Conservation (phyloP, 1,284 basidiomycete genomes). For the Porogramme epimiltina region DNA sequence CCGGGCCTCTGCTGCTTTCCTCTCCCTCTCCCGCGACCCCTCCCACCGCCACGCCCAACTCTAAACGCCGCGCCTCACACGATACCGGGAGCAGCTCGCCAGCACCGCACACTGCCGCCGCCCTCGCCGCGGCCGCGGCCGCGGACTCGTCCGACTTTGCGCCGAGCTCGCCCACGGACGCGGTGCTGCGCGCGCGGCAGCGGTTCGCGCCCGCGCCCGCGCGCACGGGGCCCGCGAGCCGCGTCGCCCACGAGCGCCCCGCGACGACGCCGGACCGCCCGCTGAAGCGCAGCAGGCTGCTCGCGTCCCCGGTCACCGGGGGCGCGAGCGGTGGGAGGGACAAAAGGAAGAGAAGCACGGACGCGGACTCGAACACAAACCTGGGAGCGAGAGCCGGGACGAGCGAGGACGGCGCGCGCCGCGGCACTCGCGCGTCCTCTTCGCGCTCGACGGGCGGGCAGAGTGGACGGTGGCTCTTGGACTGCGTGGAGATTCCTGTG, state of each 20-base stretch:
- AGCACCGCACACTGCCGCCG: not conserved
- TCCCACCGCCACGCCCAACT: not conserved
- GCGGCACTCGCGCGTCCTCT: not conserved
- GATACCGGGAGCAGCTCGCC: not conserved
- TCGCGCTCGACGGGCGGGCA: not conserved
- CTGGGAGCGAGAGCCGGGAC: no score
- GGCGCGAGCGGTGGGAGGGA: not conserved
- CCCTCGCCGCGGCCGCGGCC: not conserved
- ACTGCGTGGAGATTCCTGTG: constrained; percentile 2
- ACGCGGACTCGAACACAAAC: no score
- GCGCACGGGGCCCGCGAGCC: constrained; percentile 1
- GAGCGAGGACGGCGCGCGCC: no score
- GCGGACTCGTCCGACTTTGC: not conserved
- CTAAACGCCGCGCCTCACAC: not conserved
- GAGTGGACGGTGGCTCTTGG: constrained; percentile 4
- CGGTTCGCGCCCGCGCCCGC: no score
- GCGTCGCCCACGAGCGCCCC: constrained; percentile 12
- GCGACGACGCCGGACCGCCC: constrained; percentile 9
- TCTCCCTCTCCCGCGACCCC: not conserved
- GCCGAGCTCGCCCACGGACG: constrained; percentile 16
- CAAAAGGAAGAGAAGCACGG: no score
- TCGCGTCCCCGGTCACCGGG: not conserved
- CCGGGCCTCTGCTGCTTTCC: no score
- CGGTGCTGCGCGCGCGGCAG: not conserved
- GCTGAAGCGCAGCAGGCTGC: constrained; percentile 11